Evolutionary conservation across 352 stramenopile genomes (phyloP).

Genomic region (Pythium insidiosum): DNA sequence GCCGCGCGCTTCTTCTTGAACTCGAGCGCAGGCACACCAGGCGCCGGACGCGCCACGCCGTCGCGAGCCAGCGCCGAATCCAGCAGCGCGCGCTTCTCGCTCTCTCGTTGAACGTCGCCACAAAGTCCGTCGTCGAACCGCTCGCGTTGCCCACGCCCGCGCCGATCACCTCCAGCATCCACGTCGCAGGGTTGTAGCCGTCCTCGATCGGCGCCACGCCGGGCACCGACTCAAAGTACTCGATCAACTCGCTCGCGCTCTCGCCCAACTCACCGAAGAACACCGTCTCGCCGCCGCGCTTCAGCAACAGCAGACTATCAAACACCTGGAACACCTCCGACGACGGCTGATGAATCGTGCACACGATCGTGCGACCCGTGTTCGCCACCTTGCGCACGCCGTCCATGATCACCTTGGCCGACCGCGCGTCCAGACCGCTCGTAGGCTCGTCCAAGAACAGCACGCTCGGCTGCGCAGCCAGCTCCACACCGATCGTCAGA

Average conservation of each 20-base stretch:
- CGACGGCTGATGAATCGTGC: conserved; percentile 87
- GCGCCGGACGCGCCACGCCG: conserved; percentile 3
- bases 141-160: conserved; percentile 16
- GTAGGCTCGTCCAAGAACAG: conserved; percentile 71
- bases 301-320: conserved; percentile 66
- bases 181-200: conserved; percentile 50
- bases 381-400: conserved; percentile 69
- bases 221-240: conserved; percentile 49
- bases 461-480: conserved; percentile 67
- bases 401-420: conserved; percentile 65
- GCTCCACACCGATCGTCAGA: conserved; percentile 27
- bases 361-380: conserved; percentile 59
- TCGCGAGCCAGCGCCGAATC: conserved; percentile 2
- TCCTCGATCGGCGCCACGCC: conserved; percentile 22
- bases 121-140: conserved; percentile 11
- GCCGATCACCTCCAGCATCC: conserved; percentile 25
- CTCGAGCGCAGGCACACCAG: not conserved
- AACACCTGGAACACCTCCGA: conserved; percentile 75
- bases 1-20: conserved; percentile 14
- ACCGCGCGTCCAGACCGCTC: conserved; percentile 67
- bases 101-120: conserved; percentile 11
- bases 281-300: conserved; percentile 23
- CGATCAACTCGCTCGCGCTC: conserved; percentile 19
- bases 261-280: conserved; percentile 42
- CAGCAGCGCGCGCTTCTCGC: conserved; percentile 2